These are phyloP conservation scores for Seiridium cupressi DNA, from an alignment of 2,329 filamentous ascomycete genomes.

Conservation along the genomic window DNA sequence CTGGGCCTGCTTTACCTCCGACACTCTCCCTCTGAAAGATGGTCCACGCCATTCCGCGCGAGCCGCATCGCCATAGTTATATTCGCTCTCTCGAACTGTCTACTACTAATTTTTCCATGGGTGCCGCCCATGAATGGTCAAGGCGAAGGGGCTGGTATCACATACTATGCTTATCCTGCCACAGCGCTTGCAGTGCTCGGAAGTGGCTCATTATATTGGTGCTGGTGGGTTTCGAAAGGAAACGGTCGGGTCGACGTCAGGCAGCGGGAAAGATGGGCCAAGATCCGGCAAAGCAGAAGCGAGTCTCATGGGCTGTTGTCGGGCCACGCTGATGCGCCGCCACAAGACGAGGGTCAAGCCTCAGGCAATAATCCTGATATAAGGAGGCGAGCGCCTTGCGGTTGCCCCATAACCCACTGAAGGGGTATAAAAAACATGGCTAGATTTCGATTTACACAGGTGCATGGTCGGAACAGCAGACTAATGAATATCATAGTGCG, in stretches of 20 bases:
- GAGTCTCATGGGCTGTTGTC: background rate
- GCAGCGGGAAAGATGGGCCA: background rate
- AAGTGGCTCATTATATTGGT: slow-evolving; percentile 32
- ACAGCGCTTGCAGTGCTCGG: slow-evolving; percentile 32
- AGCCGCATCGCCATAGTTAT: slow-evolving; percentile 24
- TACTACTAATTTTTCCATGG: slow-evolving; percentile 34
- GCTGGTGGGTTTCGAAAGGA: slow-evolving; percentile 28
- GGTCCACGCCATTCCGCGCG: slow-evolving; percentile 28
- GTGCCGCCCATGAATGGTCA: slow-evolving; percentile 27
- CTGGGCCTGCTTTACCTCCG: slow-evolving; percentile 32
- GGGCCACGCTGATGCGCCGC: background rate
- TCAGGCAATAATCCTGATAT: background rate
- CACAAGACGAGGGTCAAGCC: background rate
- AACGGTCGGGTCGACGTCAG: background rate
- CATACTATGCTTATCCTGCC: slow-evolving; percentile 34
- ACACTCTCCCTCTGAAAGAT: slow-evolving; percentile 22
- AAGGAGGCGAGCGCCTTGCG: background rate
- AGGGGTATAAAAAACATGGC: too few relatives aligned
- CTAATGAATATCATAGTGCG: too few relatives aligned
- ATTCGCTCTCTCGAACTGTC: slow-evolving; percentile 29
- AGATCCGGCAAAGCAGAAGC: background rate
- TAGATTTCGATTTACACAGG: too few relatives aligned
- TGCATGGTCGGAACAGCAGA: too few relatives aligned
- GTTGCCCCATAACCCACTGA: too few relatives aligned
- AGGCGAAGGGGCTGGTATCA: slow-evolving; percentile 18